Base-by-base conservation (phyloP, 306 rosid species). In the Castanea mollissima region DNA sequence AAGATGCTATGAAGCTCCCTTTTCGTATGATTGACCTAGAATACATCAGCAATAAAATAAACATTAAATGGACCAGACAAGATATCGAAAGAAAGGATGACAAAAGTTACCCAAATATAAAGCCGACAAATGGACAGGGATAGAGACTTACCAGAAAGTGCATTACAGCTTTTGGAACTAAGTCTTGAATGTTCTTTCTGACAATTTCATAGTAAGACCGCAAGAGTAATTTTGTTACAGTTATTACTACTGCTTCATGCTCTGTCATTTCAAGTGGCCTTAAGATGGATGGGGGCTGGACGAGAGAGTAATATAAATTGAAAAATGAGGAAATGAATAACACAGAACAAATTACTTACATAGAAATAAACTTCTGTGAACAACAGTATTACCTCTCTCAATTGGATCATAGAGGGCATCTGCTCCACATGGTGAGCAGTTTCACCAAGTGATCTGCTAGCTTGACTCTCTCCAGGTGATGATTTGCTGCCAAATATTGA, bases 121-220 rank as follows among this genome's bases (percentile, higher is more conserved):
- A 69, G 32, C 23, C 15, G 27, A 25, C 49, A 29, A 0, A 27
- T 5, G 21, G 75, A 79, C 9, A 27, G 14, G 15, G 55, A 52
- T 11, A 73, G 18, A 1, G 67, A 21, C 58, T 49, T 76, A 79
- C 90, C 88, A 87, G 79, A 78, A 81, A 87, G 71, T 87, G 88
- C 88, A 87, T 87, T 49, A 87, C 79, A 52, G 88, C 80, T 82
- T 84, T 87, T 44, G 90, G 90, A 49, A 87, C 90, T 13, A 49
- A 81, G 63, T 87, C 88, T 73, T 82, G 82, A 55, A 76, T 74
- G 77, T 79, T 87, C 76, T 84, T 87, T 71, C 88, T 62, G n/a
- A 87, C 88, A 73, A 87, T 87, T 76, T 79, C 88, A 69, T 84
- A 81, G 72, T 84, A 87, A 15, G 90, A 84, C 19, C 73, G 46